Evolutionary conservation across 495 filamentous ascomycete species (phyloP).

Genomic region (Echria macrotheca): DNA sequence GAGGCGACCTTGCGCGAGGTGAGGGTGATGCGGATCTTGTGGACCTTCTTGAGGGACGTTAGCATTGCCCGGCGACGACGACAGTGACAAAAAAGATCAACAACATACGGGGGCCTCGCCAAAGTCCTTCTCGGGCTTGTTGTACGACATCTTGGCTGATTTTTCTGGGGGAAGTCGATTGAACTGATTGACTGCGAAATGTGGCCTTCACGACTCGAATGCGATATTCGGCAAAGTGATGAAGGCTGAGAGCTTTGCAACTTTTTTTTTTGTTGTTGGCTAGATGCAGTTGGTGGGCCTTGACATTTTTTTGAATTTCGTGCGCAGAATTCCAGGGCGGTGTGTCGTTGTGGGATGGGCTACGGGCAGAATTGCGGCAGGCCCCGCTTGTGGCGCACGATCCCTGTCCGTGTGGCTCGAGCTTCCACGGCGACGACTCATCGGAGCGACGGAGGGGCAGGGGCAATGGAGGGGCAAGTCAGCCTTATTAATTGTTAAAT

Average conservation of each 20-base stretch:
- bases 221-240: conserved; percentile 74
- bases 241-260: conserved; percentile 41
- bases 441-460: no score
- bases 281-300: conserved; percentile 2
- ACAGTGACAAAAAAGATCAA: no score
- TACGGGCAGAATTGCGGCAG: conserved; percentile 14
- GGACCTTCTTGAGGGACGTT: conserved; percentile 62
- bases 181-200: conserved; percentile 6
- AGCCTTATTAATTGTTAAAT: not conserved
- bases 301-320: conserved; percentile 18
- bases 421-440: conserved; percentile 6
- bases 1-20: conserved; percentile 86
- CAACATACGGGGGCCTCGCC: conserved; percentile 43
- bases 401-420: no score
- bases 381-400: conserved; percentile 12
- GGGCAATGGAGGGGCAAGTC: conserved; percentile 3
- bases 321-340: conserved; percentile 7
- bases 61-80: not conserved
- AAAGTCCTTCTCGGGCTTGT: conserved; percentile 93
- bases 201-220: conserved; percentile 63
- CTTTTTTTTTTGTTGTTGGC: conserved; percentile 10
- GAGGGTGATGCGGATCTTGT: conserved; percentile 98
- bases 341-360: conserved; percentile 9
- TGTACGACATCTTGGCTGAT: conserved; percentile 77
- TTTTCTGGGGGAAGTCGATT: conserved; percentile 4